phyloP scores from a whole-genome alignment of 2,329 filamentous ascomycete genomes.

The Beauveria rudraprayagi region DNA sequence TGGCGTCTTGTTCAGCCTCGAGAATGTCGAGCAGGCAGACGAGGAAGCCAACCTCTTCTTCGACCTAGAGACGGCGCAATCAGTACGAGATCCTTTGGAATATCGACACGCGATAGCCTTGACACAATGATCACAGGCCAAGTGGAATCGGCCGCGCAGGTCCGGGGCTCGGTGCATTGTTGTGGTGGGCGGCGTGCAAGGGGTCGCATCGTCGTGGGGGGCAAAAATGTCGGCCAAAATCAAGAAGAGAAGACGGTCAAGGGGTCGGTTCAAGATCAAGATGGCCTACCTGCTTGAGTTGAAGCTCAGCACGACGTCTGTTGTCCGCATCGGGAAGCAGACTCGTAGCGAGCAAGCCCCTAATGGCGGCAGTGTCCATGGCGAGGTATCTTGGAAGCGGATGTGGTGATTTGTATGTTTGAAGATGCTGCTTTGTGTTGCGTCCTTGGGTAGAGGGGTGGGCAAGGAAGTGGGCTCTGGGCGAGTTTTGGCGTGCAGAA shows the following conservation, averaged over 20 bases:
- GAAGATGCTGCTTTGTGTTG: background rate
- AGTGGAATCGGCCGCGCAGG: background rate
- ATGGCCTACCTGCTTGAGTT: conserved; percentile 67
- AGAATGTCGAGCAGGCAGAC: conserved; percentile 86
- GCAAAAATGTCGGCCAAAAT: conserved; percentile 2
- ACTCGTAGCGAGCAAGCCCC: conserved; percentile 69
- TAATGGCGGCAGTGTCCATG: conserved; percentile 70
- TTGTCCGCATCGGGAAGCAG: conserved; percentile 67
- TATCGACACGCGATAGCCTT: background rate
- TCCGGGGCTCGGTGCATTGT: background rate
- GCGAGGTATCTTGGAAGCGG: conserved; percentile 13
- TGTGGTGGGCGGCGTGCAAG: background rate
- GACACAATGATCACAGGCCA: background rate
- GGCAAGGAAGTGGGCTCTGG: background rate
- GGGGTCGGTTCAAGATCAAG: background rate
- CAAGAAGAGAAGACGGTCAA: conserved; percentile 8
- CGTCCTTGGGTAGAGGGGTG: conserved; percentile 1
- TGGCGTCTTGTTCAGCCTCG: conserved; percentile 76
- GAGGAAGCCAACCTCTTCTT: conserved; percentile 82
- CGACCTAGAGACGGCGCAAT: conserved; percentile 51
- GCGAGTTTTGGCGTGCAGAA: background rate
- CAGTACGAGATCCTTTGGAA: background rate
- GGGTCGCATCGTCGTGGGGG: conserved; percentile 8
- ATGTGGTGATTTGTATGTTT: background rate
- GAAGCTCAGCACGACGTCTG: conserved; percentile 68